Percentiles rank a stretch among this genome's conserved stretches.
Evolutionary conservation across 208 protist species (phyloP).

Genomic region (Leptomonas pyrrhocoris): DNA sequence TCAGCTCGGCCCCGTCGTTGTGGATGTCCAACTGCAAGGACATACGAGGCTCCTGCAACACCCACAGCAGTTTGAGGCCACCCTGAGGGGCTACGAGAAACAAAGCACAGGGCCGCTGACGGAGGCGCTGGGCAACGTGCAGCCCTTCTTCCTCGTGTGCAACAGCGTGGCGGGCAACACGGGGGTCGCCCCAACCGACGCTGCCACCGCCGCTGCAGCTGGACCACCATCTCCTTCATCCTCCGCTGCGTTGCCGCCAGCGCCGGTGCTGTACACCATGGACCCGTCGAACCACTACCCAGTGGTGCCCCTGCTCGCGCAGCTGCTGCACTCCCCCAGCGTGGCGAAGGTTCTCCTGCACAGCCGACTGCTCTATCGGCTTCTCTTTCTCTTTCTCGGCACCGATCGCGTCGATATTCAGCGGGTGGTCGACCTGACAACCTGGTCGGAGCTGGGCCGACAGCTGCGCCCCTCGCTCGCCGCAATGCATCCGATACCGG

Average conservation of each 20-base stretch:
- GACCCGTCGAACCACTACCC: conserved; percentile 36
- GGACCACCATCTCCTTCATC: background rate
- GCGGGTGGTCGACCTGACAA: conserved; percentile 61
- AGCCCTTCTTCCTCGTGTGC: conserved; percentile 51
- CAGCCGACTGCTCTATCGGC: conserved; percentile 50
- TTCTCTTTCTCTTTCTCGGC: conserved; percentile 77
- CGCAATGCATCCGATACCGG: conserved; percentile 4
- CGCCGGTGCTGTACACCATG: conserved; percentile 51
- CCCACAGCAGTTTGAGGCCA: conserved; percentile 45
- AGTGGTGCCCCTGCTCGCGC: conserved; percentile 52
- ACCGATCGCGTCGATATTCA: conserved; percentile 70
- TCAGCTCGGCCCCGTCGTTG: conserved; percentile 54
- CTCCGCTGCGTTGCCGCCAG: background rate
- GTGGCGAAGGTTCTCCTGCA: conserved; percentile 66
- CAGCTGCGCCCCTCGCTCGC: conserved; percentile 21
- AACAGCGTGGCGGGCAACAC: background rate
- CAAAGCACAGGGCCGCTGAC: conserved; percentile 31
- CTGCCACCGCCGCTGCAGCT: background rate
- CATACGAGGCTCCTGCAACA: conserved; percentile 40
- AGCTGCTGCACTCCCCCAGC: conserved; percentile 43
- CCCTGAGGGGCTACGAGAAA: conserved; percentile 38
- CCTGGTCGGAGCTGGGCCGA: conserved; percentile 44
- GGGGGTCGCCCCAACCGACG: background rate
- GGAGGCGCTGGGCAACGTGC: conserved; percentile 32
- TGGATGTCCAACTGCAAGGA: conserved; percentile 68